Evolutionary conservation across 495 filamentous ascomycete genomes (phyloP).

Genomic region (Hyaloscypha finlandica): DNA sequence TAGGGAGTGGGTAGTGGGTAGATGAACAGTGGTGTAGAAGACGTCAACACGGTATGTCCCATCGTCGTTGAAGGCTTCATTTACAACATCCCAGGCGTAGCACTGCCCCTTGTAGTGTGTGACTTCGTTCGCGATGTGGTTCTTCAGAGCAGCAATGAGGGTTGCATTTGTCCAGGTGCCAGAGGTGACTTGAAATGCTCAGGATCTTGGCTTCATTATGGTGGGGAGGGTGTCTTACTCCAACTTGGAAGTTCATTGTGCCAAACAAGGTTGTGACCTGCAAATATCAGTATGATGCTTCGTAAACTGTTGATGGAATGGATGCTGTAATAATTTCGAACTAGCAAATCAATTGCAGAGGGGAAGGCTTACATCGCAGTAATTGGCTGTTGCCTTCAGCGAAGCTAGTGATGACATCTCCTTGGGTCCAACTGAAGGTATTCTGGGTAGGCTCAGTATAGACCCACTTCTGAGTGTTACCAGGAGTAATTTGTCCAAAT

Average conservation of each 20-base stretch:
- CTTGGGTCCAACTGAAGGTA: constrained; percentile 50
- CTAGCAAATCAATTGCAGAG: not conserved
- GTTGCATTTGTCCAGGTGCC: constrained; percentile 56
- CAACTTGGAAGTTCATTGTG: constrained; percentile 60
- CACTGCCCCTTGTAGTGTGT: constrained; percentile 58
- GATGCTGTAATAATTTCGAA: not conserved
- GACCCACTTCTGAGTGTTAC: constrained; percentile 49
- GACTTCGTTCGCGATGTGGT: constrained; percentile 54
- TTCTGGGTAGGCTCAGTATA: constrained; percentile 47
- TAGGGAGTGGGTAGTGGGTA: constrained; percentile 57
- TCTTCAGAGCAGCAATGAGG: constrained; percentile 52
- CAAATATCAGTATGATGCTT: constrained; percentile 58
- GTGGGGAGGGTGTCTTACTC: constrained; percentile 38
- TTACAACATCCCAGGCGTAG: constrained; percentile 60
- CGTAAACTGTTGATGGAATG: not conserved
- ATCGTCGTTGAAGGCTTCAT: constrained; percentile 70
- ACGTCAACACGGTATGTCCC: constrained; percentile 58
- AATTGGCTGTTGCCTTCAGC: constrained; percentile 55
- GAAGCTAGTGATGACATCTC: constrained; percentile 53
- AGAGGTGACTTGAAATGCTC: constrained; percentile 43
- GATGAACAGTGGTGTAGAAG: constrained; percentile 55
- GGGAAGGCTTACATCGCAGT: constrained; percentile 49
- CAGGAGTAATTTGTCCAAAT: constrained; percentile 55
- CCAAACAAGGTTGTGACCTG: constrained; percentile 57
- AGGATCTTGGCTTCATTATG: constrained; percentile 9